phyloP scores from a whole-genome alignment of 805 yeast species.

The Kregervanrija pseudodelftensis region DNA sequence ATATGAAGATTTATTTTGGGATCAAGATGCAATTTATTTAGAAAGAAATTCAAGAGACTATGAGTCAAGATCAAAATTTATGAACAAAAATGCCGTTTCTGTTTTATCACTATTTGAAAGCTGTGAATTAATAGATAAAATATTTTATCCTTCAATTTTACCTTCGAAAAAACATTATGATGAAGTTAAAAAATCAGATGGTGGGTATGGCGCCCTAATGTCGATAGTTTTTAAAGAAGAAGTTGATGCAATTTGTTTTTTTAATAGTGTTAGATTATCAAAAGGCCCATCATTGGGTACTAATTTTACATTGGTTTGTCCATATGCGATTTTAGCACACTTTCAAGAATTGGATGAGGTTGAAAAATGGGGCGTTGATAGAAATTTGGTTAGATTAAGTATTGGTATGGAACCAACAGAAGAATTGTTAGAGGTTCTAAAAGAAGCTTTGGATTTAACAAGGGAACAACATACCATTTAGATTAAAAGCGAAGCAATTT shows the following conservation, averaged over 20 bases:
- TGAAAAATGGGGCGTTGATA: constrained; percentile 76
- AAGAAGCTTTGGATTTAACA: constrained; percentile 44
- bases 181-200: constrained; percentile 51
- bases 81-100: constrained; percentile 49
- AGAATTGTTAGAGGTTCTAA: constrained; percentile 44
- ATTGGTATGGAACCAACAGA: constrained; percentile 75
- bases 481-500: background rate
- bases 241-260: constrained; percentile 63
- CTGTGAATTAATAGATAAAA: constrained; percentile 47
- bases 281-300: constrained; percentile 93
- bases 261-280: constrained; percentile 58
- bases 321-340: constrained; percentile 83
- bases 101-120: constrained; percentile 47
- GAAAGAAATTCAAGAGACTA: constrained; percentile 94
- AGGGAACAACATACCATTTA: constrained; percentile 29
- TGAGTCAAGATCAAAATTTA: constrained; percentile 48
- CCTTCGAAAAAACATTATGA: constrained; percentile 63
- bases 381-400: constrained; percentile 70
- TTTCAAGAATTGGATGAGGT: constrained; percentile 74
- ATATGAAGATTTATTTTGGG: constrained; percentile 80
- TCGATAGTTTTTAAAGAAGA: constrained; percentile 65
- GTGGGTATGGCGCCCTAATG: constrained; percentile 87
- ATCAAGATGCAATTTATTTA: constrained; percentile 84
- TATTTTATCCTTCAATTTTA: constrained; percentile 64
- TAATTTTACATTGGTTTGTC: constrained; percentile 82